phyloP scores from a whole-genome alignment of 805 yeast species.

The Candida oleophila region DNA sequence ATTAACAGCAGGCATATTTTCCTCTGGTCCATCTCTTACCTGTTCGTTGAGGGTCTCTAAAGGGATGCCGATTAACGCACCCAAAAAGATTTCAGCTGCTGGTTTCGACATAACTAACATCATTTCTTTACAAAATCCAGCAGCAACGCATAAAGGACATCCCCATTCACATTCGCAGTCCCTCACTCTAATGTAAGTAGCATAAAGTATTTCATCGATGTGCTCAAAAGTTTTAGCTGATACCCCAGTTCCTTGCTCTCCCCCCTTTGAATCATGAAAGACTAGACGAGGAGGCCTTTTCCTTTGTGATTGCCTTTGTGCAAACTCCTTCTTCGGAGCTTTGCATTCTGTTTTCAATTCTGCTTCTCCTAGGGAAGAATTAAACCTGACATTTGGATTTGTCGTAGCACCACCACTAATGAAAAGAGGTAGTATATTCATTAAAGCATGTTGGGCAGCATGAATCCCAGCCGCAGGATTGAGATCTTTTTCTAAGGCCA shows the following conservation, averaged over 20 bases:
- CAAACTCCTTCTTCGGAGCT: constrained; percentile 95
- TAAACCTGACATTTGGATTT: constrained; percentile 29
- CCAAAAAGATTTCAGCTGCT: constrained; percentile 73
- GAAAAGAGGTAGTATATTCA: constrained; percentile 73
- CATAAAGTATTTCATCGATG: constrained; percentile 60
- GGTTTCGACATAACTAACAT: constrained; percentile 83
- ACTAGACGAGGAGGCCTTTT: constrained; percentile 85
- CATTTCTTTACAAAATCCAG: constrained; percentile 76
- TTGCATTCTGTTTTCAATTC: constrained; percentile 93
- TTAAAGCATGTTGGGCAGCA: constrained; percentile 89
- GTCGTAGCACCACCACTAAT: constrained; percentile 66
- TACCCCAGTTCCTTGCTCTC: constrained; percentile 75
- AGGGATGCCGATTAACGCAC: constrained; percentile 55
- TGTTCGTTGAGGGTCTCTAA: constrained; percentile 41
- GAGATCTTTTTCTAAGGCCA: constrained; percentile 55
- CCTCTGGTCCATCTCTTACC: constrained; percentile 71
- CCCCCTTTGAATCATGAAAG: constrained; percentile 83
- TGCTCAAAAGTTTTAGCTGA: constrained; percentile 78
- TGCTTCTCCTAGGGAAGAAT: constrained; percentile 31
- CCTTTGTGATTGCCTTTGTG: constrained; percentile 66
- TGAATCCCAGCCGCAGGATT: constrained; percentile 91
- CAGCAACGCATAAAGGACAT: constrained; percentile 86
- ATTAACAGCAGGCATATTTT: constrained; percentile 63
- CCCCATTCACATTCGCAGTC: constrained; percentile 76
- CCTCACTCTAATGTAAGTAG: constrained; percentile 57